Conservation (phyloP, 208 protist genomes). For the Leishmania martiniquensis region DNA sequence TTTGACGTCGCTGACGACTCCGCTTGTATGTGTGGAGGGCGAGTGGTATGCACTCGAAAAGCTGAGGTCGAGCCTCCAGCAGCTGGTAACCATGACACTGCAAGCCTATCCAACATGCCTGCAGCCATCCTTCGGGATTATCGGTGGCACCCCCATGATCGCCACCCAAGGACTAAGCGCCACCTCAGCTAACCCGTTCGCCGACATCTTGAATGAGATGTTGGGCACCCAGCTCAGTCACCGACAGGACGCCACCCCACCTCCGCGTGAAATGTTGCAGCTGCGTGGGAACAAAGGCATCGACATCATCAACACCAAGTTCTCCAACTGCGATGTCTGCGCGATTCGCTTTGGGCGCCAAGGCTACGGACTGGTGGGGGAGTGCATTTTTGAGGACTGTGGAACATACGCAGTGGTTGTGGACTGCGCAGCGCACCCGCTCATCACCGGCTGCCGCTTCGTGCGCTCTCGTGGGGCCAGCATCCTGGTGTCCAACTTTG, state of each 20-base stretch:
- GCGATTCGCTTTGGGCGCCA: constrained; percentile 78
- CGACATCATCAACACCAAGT: constrained; percentile 75
- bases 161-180: constrained; percentile 4
- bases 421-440: constrained; percentile 69
- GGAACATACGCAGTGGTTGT: constrained; percentile 75
- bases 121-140: constrained; percentile 38
- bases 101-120: constrained; percentile 52
- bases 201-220: constrained; percentile 34
- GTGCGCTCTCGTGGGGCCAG: constrained; percentile 53
- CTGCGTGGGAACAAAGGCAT: constrained; percentile 68
- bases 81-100: constrained; percentile 31
- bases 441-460: constrained; percentile 87
- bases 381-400: constrained; percentile 81
- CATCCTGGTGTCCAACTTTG: constrained; percentile 76
- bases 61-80: constrained; percentile 11
- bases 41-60: constrained; percentile 27
- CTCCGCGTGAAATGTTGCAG: constrained; percentile 46
- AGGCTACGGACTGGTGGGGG: constrained; percentile 78
- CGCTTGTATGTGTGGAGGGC: constrained; percentile 21
- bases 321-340: constrained; percentile 73
- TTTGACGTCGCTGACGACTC: neutral
- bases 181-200: constrained; percentile 32
- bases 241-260: constrained; percentile 10
- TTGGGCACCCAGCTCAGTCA: constrained; percentile 31
- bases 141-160: constrained; percentile 11